Base-by-base conservation (phyloP, 805 yeast species). In the Kodamaea kaohsiungensis region DNA sequence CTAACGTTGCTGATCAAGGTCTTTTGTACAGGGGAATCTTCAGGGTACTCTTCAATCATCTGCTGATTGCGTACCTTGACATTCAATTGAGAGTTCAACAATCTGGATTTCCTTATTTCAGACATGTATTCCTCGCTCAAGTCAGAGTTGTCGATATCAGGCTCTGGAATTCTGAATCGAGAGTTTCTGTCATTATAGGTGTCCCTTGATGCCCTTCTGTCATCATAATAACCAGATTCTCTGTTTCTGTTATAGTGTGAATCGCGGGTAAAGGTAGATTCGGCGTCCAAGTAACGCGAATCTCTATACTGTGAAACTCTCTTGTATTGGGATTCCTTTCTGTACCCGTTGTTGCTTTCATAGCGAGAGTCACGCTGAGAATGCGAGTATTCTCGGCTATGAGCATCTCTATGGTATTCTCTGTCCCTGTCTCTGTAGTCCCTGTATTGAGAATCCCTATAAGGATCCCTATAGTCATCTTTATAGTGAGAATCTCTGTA, bases 1-100 rank as follows among this genome's bases (percentile, higher is more conserved):
- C 78, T 77, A 45, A 87, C 85, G 57, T 84, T 88, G 16, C 88
- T 81, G 45, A 87, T 75, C 27, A 76, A 63, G 1, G 80, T 73
- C 54, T 78, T 78, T 43, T 84, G 84, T 18, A 76, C 79, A 13
- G 57, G 55, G 2, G 55, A 51, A 1, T 48, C 48, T 33, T 51
- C 56, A 40, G 46, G 47, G 30, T 52, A 50, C 49, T 43, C 53
- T 5, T 39, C 43, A 13, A 35, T 19, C 33, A 25, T 22, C 18
- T 19, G 17, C 17, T 19, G 17, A 12, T 40, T 40, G 19, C 48
- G 48, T 30, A 30, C 35, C 27, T 49, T 42, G 35, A 66, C 58
- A 57, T 73, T 71, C 52, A 68, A 62, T 59, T 75, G 80, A 10
- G 81, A 75, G 56, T 77, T 76, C 62, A 76, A 67, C 37, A 78